These are phyloP conservation scores for Sonneratia alba DNA, from an alignment of 345 rosid genomes.

Conservation along the genomic window DNA sequence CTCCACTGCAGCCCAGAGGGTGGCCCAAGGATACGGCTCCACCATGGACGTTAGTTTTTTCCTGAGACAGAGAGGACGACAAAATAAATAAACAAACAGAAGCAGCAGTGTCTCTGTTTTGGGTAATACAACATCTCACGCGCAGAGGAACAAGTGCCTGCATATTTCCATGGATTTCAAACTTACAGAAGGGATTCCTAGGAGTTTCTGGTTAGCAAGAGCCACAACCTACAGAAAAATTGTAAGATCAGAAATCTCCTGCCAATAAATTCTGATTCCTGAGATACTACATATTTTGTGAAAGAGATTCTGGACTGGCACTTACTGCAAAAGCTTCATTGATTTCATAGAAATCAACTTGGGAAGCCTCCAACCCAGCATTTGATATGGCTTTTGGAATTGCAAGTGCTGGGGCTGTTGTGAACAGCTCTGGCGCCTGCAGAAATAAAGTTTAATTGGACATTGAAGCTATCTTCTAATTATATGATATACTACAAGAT, in stretches of 20 bases:
- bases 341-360: constrained; percentile 85
- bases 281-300: constrained; percentile 1
- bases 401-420: constrained; percentile 95
- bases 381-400: constrained; percentile 82
- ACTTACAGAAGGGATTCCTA: constrained; percentile 76
- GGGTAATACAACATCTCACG: not conserved
- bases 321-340: constrained; percentile 98
- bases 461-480: constrained; percentile 5
- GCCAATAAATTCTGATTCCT: not conserved
- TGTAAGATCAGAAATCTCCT: constrained; percentile 2
- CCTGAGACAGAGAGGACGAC: constrained; percentile 33
- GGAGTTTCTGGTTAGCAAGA: constrained; percentile 78
- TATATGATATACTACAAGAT: not conserved
- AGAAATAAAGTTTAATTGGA: constrained; percentile 17
- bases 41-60: constrained; percentile 80
- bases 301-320: constrained; percentile 6
- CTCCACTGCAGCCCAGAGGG: constrained; percentile 99
- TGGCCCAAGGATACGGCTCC: constrained; percentile 98
- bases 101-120: not conserved
- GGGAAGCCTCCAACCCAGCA: constrained; percentile 75
- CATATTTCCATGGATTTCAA: not conserved
- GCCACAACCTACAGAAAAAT: constrained; percentile 64
- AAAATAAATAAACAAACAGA: not conserved
- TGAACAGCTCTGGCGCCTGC: constrained; percentile 91
- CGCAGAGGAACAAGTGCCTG: not conserved